A percentile compares a stretch with the other conserved stretches of the same genome.
phyloP scores from a whole-genome alignment of 495 filamentous ascomycete genomes.

The Penicillium samsonianum region DNA sequence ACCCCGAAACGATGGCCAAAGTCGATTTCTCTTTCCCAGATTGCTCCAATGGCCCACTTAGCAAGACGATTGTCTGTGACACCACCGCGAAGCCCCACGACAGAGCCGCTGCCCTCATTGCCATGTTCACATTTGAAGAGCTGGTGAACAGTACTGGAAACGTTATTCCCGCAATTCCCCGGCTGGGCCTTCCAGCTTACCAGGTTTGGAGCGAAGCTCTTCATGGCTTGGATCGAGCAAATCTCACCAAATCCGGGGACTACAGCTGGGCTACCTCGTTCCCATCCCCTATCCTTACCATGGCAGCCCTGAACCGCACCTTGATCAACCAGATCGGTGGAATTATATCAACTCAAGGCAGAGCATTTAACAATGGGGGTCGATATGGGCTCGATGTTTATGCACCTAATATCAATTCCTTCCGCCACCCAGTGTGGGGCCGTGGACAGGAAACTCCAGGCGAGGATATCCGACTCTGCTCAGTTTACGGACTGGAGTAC shows the following conservation, averaged over 20 bases:
- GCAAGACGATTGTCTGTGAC: slow-evolving; percentile 49
- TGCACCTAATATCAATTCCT: slow-evolving; percentile 71
- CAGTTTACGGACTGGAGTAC: slow-evolving; percentile 56
- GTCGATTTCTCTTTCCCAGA: slow-evolving; percentile 37
- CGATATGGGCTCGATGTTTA: slow-evolving; percentile 61
- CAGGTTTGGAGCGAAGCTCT: slow-evolving; percentile 52
- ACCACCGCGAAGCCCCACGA: slow-evolving; percentile 44
- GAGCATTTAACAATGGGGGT: slow-evolving; percentile 66
- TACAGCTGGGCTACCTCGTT: slow-evolving; percentile 64
- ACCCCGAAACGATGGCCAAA: slow-evolving; percentile 24
- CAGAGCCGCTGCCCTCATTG: slow-evolving; percentile 46
- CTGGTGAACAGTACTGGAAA: slow-evolving; percentile 60
- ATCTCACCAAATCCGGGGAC: slow-evolving; percentile 50
- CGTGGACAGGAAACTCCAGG: slow-evolving; percentile 64
- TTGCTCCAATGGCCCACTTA: slow-evolving; percentile 36
- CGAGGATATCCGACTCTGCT: slow-evolving; percentile 59
- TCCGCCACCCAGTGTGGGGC: slow-evolving; percentile 62
- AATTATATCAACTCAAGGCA: slow-evolving; percentile 62
- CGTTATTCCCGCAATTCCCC: slow-evolving; percentile 53
- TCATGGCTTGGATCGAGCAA: slow-evolving; percentile 59
- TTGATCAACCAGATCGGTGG: slow-evolving; percentile 58
- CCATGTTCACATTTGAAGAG: slow-evolving; percentile 53
- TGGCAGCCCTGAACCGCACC: slow-evolving; percentile 60
- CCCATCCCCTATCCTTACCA: slow-evolving; percentile 60
- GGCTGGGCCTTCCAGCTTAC: slow-evolving; percentile 58